These are phyloP conservation scores for Iris pallida DNA, from an alignment of 116 monocot genomes.

Conservation along the genomic window DNA sequence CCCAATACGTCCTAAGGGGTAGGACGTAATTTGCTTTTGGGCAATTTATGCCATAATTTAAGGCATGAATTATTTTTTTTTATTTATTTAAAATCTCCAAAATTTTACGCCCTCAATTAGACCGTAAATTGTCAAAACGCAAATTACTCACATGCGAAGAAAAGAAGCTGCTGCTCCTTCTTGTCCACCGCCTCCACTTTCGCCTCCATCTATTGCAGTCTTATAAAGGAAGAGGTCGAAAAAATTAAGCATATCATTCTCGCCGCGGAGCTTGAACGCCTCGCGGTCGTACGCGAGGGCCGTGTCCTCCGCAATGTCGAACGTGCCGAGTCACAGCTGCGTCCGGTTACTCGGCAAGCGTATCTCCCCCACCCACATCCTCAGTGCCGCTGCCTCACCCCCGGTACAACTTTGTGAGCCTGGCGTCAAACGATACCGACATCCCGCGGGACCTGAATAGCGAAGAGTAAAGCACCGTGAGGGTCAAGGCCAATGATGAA, in stretches of 20 bases:
- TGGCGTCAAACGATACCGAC: slow-evolving; percentile 3
- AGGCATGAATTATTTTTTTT: too few species aligned
- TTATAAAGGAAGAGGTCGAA: slow-evolving; percentile 63
- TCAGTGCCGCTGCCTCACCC: slow-evolving; percentile 83
- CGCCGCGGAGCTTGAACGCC: slow-evolving; percentile 73
- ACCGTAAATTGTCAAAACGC: too few species aligned
- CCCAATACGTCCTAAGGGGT: too few species aligned
- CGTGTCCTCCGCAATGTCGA: slow-evolving; percentile 78
- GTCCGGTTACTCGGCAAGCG: slow-evolving; percentile 68
- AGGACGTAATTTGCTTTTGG: too few species aligned
- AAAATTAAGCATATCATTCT: slow-evolving; percentile 74
- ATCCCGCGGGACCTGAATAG: slow-evolving; percentile 20
- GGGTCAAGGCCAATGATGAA: too few species aligned
- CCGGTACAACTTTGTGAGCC: slow-evolving; percentile 65
- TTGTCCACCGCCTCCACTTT: background rate
- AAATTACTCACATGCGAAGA: too few species aligned
- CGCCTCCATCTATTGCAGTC: slow-evolving; percentile 18
- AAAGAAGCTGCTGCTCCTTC: slow-evolving; percentile 9
- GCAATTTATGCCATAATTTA: too few species aligned
- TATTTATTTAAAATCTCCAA: too few species aligned
- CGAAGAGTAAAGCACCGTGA: slow-evolving; percentile 3
- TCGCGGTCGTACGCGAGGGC: slow-evolving; percentile 77
- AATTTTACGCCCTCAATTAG: too few species aligned
- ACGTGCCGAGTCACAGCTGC: slow-evolving; percentile 78
- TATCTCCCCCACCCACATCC: slow-evolving; percentile 83